phyloP scores from a whole-genome alignment of 2,329 filamentous ascomycete genomes.

The Leptographium wingfieldii region DNA sequence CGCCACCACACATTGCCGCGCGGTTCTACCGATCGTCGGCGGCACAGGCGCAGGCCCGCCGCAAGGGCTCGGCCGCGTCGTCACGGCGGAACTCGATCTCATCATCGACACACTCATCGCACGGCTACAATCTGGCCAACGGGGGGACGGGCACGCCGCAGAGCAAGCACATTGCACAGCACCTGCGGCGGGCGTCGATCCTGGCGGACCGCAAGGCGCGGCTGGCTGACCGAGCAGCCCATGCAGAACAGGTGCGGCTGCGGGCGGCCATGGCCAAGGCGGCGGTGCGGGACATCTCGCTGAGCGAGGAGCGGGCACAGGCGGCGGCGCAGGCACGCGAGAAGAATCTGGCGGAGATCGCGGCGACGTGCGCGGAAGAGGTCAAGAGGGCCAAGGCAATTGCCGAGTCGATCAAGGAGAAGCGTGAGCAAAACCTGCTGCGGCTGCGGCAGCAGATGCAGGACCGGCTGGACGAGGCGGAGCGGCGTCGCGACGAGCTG shows the following conservation, averaged over 20 bases:
- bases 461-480: constrained; percentile 66
- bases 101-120: constrained; percentile 57
- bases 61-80: constrained; percentile 64
- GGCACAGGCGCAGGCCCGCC: constrained; percentile 33
- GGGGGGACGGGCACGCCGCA: constrained; percentile 35
- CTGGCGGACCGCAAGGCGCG: constrained; percentile 70
- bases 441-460: constrained; percentile 64
- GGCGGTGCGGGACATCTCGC: constrained; percentile 47
- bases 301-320: constrained; percentile 63
- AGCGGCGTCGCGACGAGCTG: constrained; percentile 55
- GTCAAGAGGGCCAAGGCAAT: constrained; percentile 71
- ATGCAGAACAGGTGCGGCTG: constrained; percentile 71
- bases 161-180: constrained; percentile 67
- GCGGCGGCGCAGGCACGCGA: constrained; percentile 69
- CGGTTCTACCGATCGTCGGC: constrained; percentile 55
- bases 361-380: constrained; percentile 69
- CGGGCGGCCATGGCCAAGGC: constrained; percentile 64
- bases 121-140: constrained; percentile 32
- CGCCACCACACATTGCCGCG: constrained; percentile 64
- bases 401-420: constrained; percentile 71
- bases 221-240: constrained; percentile 65
- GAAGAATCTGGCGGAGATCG: constrained; percentile 70
- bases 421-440: constrained; percentile 60
- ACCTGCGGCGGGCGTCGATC: constrained; percentile 67
- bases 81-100: constrained; percentile 72